phyloP scores from a whole-genome alignment of 371 early-diverging fungal species.

The Blakeslea trispora region DNA sequence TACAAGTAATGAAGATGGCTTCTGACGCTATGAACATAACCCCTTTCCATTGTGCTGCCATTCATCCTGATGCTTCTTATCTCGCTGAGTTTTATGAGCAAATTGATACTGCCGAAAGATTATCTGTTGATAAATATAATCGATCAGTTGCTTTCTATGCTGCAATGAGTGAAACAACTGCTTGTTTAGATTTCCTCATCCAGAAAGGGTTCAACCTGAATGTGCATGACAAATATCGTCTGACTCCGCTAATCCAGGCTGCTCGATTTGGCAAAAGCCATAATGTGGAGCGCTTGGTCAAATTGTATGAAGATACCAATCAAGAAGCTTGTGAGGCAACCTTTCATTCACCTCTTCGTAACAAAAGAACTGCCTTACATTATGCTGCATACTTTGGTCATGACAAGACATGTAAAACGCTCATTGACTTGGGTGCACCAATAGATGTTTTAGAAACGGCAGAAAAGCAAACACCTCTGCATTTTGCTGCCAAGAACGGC shows the following conservation, averaged over 20 bases:
- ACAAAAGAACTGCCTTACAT: slow-evolving; percentile 55
- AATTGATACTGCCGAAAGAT: slow-evolving; percentile 42
- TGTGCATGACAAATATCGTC: slow-evolving; percentile 39
- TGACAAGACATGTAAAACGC: slow-evolving; percentile 39
- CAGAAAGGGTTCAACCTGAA: slow-evolving; percentile 35
- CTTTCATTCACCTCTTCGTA: slow-evolving; percentile 42
- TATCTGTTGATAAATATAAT: slow-evolving; percentile 44
- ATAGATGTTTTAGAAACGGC: slow-evolving; percentile 43
- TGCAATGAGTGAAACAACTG: slow-evolving; percentile 55
- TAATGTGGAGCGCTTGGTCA: slow-evolving; percentile 23
- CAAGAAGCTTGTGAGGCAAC: slow-evolving; percentile 3
- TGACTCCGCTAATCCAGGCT: slow-evolving; percentile 58
- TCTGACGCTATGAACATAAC: slow-evolving; percentile 34
- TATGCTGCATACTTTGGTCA: slow-evolving; percentile 61
- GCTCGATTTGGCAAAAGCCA: slow-evolving; percentile 55
- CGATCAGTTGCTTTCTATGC: slow-evolving; percentile 62
- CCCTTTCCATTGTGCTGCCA: slow-evolving; percentile 52
- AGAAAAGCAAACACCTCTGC: slow-evolving; percentile 50
- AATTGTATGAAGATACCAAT: background rate
- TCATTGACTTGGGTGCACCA: slow-evolving; percentile 52
- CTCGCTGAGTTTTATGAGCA: slow-evolving; percentile 44
- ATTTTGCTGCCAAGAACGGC: slow-evolving; percentile 51
- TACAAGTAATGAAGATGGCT: slow-evolving; percentile 55
- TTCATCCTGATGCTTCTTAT: slow-evolving; percentile 43
- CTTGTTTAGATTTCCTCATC: slow-evolving; percentile 50